These are phyloP conservation scores for apple (Malus domestica) DNA, from an alignment of 306 rosid species.

Conservation along the genomic window DNA sequence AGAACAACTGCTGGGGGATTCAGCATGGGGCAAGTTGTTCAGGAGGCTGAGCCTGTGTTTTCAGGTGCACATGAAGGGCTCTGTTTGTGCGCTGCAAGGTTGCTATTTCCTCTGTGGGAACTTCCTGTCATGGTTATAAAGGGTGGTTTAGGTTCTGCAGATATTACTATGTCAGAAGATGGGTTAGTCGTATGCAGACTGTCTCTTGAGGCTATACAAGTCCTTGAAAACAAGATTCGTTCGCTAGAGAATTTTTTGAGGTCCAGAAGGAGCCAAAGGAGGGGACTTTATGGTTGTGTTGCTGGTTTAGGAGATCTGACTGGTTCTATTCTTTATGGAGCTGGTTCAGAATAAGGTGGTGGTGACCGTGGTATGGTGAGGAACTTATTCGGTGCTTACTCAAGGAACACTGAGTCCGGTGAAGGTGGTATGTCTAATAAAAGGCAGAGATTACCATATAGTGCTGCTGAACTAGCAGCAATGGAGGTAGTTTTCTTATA, in stretches of 20 bases:
- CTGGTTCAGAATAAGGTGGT: slow-evolving; percentile 66
- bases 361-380: slow-evolving; percentile 79
- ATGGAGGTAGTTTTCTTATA: slow-evolving; percentile 65
- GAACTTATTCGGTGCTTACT: slow-evolving; percentile 76
- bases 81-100: slow-evolving; percentile 82
- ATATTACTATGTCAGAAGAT: slow-evolving; percentile 36
- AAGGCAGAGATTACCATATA: slow-evolving; percentile 84
- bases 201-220: slow-evolving; percentile 82
- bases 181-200: slow-evolving; percentile 79
- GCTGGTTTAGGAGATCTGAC: slow-evolving; percentile 87
- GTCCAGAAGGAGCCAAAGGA: slow-evolving; percentile 89
- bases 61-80: slow-evolving; percentile 99
- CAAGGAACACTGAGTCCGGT: slow-evolving; percentile 63
- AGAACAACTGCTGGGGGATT: slow-evolving; percentile 86
- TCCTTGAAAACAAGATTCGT: slow-evolving; percentile 78
- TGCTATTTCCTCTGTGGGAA: slow-evolving; percentile 95
- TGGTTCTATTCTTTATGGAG: slow-evolving; percentile 84
- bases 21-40: slow-evolving; percentile 99
- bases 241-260: slow-evolving; percentile 73
- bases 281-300: slow-evolving; percentile 97
- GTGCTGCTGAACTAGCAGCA: slow-evolving; percentile 97
- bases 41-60: slow-evolving; percentile 96
- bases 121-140: slow-evolving; percentile 79
- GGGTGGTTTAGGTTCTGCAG: slow-evolving; percentile 50
- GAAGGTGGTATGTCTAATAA: slow-evolving; percentile 64